Conservation (phyloP, 1,284 basidiomycete species). For the Ceratobasidium sp. region DNA sequence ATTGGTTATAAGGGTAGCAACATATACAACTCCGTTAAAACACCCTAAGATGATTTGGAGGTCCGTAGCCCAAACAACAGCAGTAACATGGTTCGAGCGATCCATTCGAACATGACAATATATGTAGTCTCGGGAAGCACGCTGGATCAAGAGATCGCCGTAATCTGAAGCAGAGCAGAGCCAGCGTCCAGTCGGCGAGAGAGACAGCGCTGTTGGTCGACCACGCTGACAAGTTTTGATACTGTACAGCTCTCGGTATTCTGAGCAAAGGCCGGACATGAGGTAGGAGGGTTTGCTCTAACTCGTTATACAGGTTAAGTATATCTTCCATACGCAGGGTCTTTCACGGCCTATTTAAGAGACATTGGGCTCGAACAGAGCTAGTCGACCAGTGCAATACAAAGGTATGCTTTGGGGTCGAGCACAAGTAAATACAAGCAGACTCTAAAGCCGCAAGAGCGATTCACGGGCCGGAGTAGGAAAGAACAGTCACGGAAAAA, state of each 20-base stretch:
- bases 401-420: too few species aligned
- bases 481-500: too few species aligned
- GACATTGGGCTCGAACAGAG: too few species aligned
- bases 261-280: neutral
- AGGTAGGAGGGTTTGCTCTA: neutral
- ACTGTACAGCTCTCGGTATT: neutral
- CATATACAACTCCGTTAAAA: neutral
- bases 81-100: neutral
- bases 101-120: constrained; percentile 2
- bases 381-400: too few species aligned
- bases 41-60: neutral
- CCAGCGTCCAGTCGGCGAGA: constrained; percentile 3
- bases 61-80: neutral
- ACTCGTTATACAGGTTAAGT: too few species aligned
- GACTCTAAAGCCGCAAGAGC: too few species aligned
- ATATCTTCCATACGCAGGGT: neutral
- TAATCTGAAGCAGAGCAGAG: neutral
- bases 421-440: too few species aligned
- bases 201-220: neutral
- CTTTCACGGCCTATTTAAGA: neutral
- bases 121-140: neutral
- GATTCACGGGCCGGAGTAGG: too few species aligned
- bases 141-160: neutral
- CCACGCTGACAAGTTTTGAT: neutral
- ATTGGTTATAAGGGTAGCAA: neutral